Percentiles rank a stretch among this genome's conserved stretches.
phyloP scores from a whole-genome alignment of 371 early-diverging fungal genomes.

The Mycotypha africana region DNA sequence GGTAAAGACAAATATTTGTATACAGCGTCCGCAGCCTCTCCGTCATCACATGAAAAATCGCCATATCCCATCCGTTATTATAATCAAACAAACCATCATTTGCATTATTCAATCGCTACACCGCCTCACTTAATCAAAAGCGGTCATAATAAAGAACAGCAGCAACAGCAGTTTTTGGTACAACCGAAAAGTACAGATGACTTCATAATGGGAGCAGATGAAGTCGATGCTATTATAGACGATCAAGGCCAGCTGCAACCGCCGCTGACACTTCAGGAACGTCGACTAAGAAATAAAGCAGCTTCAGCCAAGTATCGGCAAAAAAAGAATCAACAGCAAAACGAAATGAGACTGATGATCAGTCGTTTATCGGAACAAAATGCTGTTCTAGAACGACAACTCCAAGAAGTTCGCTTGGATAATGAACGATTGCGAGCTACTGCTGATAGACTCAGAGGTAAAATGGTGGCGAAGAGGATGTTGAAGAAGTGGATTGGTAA shows the following conservation, averaged over 20 bases:
- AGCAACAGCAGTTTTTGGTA: not conserved
- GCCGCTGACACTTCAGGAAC: slow-evolving; percentile 46
- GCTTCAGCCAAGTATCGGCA: slow-evolving; percentile 63
- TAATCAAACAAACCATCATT: no score
- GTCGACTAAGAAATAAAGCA: slow-evolving; percentile 56
- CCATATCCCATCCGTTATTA: not conserved
- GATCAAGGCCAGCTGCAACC: slow-evolving; percentile 1
- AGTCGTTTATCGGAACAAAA: slow-evolving; percentile 45
- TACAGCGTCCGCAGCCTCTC: slow-evolving; percentile 18
- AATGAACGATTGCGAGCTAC: slow-evolving; percentile 43
- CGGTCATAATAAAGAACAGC: not conserved
- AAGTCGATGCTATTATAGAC: slow-evolving; percentile 6
- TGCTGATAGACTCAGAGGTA: slow-evolving; percentile 49
- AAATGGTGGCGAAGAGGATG: slow-evolving; percentile 57
- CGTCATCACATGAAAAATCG: slow-evolving; percentile 12
- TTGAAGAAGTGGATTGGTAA: slow-evolving; percentile 46
- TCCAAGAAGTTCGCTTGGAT: slow-evolving; percentile 47
- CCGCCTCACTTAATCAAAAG: no score
- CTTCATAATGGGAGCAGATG: slow-evolving; percentile 6
- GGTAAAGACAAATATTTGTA: slow-evolving; percentile 15
- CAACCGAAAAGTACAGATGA: not conserved
- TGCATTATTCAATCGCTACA: no score
- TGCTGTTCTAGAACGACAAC: slow-evolving; percentile 42
- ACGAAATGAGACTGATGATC: slow-evolving; percentile 56
- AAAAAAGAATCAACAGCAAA: slow-evolving; percentile 58